Evolutionary conservation across 305 asterid genomes (phyloP).

Genomic region (Fraxinus dipetala): DNA sequence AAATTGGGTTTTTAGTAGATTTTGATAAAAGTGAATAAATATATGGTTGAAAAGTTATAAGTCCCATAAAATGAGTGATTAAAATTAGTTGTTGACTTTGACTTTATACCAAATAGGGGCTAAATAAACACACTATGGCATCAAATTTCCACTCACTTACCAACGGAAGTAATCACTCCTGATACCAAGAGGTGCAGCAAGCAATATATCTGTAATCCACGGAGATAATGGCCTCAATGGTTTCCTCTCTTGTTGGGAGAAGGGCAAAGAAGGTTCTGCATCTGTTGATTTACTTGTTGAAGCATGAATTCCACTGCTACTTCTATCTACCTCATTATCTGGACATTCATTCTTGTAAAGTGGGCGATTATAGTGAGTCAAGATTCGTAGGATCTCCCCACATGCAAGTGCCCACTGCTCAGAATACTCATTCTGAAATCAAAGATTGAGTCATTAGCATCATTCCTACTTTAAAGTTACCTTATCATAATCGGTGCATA

Average conservation of each 20-base stretch:
- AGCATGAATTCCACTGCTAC: constrained; percentile 63
- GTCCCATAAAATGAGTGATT: background rate
- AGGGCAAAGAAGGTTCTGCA: constrained; percentile 41
- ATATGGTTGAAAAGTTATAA: too few species aligned
- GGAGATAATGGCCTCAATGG: constrained; percentile 89
- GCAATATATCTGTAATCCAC: constrained; percentile 93
- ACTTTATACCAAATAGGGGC: background rate
- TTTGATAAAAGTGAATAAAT: too few species aligned
- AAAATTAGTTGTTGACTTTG: too few species aligned
- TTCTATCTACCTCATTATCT: constrained; percentile 63
- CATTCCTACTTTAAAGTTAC: constrained; percentile 16
- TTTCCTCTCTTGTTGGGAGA: constrained; percentile 69
- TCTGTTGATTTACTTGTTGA: constrained; percentile 63
- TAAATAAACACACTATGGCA: background rate
- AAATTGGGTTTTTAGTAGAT: too few species aligned
- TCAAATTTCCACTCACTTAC: constrained; percentile 45
- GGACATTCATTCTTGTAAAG: constrained; percentile 66
- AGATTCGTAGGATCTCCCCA: constrained; percentile 87
- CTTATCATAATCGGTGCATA: background rate
- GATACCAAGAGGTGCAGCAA: constrained; percentile 90
- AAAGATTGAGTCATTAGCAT: constrained; percentile 20
- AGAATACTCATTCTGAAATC: constrained; percentile 76
- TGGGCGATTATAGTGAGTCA: constrained; percentile 95
- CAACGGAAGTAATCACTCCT: constrained; percentile 99
- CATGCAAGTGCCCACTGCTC: constrained; percentile 99